Percentiles rank a stretch among this genome's conserved stretches.
Evolutionary conservation across 2,329 filamentous ascomycete species (phyloP).

Genomic region (Paecilomyces variotii): DNA sequence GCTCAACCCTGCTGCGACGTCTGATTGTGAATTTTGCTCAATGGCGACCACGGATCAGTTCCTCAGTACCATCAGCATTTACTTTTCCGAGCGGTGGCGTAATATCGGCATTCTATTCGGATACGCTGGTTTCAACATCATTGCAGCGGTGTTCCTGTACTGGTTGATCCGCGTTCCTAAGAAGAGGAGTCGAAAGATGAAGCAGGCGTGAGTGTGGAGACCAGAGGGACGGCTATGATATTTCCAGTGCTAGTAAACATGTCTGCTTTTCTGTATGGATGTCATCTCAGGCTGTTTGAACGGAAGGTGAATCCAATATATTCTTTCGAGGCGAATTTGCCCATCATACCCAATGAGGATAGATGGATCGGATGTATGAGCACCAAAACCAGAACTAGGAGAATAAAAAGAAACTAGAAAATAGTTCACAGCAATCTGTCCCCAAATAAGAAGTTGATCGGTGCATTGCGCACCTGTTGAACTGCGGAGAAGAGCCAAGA

Average conservation of each 20-base stretch:
- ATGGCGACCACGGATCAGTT: slow-evolving; percentile 40
- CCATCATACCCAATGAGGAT: not conserved
- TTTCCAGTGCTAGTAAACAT: not conserved
- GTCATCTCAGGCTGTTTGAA: not conserved
- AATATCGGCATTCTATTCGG: slow-evolving; percentile 49
- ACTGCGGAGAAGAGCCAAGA: not conserved
- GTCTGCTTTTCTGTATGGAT: not conserved
- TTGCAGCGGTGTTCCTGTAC: slow-evolving; percentile 44
- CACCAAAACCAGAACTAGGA: not conserved
- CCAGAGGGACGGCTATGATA: not conserved
- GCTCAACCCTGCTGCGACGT: slow-evolving; percentile 50
- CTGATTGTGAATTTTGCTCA: slow-evolving; percentile 49
- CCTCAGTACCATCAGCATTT: slow-evolving; percentile 39
- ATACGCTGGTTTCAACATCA: slow-evolving; percentile 46
- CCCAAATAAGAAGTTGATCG: not conserved
- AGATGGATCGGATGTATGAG: not conserved
- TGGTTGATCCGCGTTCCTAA: slow-evolving; percentile 45
- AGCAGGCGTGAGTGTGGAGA: not conserved
- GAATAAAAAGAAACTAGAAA: not conserved
- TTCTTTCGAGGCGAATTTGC: not conserved
- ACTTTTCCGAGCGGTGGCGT: slow-evolving; percentile 41
- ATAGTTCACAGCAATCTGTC: not conserved
- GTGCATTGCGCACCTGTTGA: not conserved
- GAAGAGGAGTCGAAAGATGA: not conserved
- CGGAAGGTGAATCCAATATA: not conserved